These are phyloP conservation scores for Bassia scoparia DNA, from an alignment of 148 eudicot species.

Conservation along the genomic window DNA sequence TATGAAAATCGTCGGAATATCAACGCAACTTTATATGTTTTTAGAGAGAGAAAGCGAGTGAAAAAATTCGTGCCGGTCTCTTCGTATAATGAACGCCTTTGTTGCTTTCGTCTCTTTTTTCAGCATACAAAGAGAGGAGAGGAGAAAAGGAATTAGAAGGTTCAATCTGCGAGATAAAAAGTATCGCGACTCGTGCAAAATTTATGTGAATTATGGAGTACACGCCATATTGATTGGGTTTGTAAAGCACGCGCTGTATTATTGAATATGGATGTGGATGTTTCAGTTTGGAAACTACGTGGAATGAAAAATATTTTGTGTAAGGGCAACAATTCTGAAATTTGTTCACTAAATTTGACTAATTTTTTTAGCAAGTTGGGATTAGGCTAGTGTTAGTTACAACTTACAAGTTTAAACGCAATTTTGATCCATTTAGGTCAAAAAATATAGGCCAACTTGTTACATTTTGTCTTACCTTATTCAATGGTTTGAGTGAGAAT, in stretches of 20 bases:
- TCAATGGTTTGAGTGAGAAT: no score
- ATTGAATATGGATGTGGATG: no score
- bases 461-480: no score
- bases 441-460: no score
- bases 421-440: no score
- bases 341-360: no score
- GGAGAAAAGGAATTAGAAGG: background rate
- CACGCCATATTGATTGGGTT: background rate
- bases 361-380: no score
- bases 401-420: no score
- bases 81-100: background rate
- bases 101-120: background rate
- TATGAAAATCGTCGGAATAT: background rate
- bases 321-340: no score
- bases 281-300: constrained; percentile 4
- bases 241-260: background rate
- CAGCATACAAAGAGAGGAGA: background rate
- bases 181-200: no score
- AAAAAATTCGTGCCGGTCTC: constrained; percentile 22
- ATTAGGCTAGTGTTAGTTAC: no score
- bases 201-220: background rate
- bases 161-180: background rate
- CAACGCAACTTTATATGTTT: background rate
- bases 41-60: constrained; percentile 23
- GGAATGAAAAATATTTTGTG: background rate